Conservation (phyloP, 352 stramenopile genomes). For the Phytopythium sindhum region DNA sequence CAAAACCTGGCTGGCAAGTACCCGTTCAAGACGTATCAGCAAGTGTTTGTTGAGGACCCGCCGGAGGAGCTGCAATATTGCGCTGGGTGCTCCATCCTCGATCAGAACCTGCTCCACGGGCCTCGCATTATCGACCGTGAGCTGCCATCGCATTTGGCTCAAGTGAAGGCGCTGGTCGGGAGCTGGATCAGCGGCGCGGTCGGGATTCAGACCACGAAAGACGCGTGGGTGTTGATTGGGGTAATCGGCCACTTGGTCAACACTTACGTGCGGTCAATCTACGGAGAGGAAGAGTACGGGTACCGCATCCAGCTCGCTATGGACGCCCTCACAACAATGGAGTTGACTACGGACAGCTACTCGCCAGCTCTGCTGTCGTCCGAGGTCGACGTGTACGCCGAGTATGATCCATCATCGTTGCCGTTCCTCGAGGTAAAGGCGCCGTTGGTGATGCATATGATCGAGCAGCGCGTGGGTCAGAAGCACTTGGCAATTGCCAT, state of each 20-base stretch:
- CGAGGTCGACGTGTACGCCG: slow-evolving; percentile 81
- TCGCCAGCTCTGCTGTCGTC: slow-evolving; percentile 64
- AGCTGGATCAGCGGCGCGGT: slow-evolving; percentile 81
- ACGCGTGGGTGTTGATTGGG: slow-evolving; percentile 81
- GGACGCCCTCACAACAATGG: slow-evolving; percentile 83
- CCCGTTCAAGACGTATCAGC: slow-evolving; percentile 85
- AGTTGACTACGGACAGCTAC: slow-evolving; percentile 62
- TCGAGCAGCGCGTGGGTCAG: slow-evolving; percentile 73
- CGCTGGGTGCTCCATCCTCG: slow-evolving; percentile 61
- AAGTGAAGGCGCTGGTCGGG: slow-evolving; percentile 73
- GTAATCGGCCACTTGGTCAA: slow-evolving; percentile 82
- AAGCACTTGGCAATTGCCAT: slow-evolving; percentile 77
- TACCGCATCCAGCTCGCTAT: slow-evolving; percentile 85
- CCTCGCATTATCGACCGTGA: slow-evolving; percentile 79
- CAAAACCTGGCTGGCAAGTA: slow-evolving; percentile 63
- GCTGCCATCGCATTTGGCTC: slow-evolving; percentile 72
- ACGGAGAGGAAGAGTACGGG: slow-evolving; percentile 81
- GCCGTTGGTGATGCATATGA: slow-evolving; percentile 84
- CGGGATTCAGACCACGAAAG: slow-evolving; percentile 81
- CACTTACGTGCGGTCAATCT: slow-evolving; percentile 74
- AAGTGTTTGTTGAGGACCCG: slow-evolving; percentile 84
- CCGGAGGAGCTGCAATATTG: slow-evolving; percentile 71
- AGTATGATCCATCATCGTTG: slow-evolving; percentile 71
- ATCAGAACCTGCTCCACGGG: slow-evolving; percentile 79
- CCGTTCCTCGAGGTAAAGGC: slow-evolving; percentile 81